Evolutionary conservation across 2,329 filamentous ascomycete species (phyloP).

Genomic region (Elsinoe ampelina): DNA sequence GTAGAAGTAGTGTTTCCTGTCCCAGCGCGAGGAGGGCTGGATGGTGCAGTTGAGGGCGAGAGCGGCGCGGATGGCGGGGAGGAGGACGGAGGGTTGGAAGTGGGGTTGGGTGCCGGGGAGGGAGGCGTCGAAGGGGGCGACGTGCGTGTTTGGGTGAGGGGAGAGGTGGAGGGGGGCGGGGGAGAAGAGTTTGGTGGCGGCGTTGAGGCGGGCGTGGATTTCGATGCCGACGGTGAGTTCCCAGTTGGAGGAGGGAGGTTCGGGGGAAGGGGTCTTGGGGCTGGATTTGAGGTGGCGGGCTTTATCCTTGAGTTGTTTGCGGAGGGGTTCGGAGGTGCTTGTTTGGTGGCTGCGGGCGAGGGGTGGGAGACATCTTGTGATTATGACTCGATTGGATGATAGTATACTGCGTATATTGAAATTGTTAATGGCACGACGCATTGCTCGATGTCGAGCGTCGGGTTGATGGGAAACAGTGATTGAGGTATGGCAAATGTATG

Average conservation of each 20-base stretch:
- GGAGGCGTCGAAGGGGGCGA: conserved; percentile 79
- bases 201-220: conserved; percentile 94
- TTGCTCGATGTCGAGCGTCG: not conserved
- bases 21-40: conserved; percentile 70
- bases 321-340: conserved; percentile 22
- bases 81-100: conserved; percentile 72
- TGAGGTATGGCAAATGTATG: not conserved
- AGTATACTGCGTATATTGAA: too few species aligned
- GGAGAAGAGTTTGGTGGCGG: conserved; percentile 81
- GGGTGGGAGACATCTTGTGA: not conserved
- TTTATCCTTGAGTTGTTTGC: conserved; percentile 35
- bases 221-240: conserved; percentile 93
- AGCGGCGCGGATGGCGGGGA: conserved; percentile 85
- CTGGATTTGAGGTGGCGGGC: conserved; percentile 27
- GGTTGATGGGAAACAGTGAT: not conserved
- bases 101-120: conserved; percentile 80
- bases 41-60: conserved; percentile 73
- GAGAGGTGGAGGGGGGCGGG: conserved; percentile 35
- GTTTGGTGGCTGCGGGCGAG: conserved; percentile 16
- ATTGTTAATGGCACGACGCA: not conserved
- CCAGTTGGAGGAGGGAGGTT: conserved; percentile 44
- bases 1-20: conserved; percentile 98
- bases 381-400: not conserved
- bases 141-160: conserved; percentile 64
- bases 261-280: conserved; percentile 17